phyloP scores from a whole-genome alignment of 1,139 yeast species.

The Hyphopichia wangnamkhiaoensis region DNA sequence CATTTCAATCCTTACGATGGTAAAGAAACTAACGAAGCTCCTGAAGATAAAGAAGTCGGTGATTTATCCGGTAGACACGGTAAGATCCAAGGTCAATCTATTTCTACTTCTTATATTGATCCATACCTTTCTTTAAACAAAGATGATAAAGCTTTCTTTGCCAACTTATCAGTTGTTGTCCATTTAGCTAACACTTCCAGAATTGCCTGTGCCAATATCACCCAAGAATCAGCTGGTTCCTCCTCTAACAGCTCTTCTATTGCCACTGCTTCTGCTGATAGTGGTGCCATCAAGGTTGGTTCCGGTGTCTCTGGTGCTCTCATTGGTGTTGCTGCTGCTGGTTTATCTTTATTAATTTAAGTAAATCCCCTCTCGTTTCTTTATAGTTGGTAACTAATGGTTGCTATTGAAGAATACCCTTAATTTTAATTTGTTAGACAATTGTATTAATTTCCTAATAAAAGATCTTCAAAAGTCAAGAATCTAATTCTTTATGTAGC shows the following conservation, averaged over 20 bases:
- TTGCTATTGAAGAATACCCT: background rate
- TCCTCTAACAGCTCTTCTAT: conserved; percentile 5
- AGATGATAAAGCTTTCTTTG: conserved; percentile 34
- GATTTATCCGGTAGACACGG: conserved; percentile 49
- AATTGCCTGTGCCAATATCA: conserved; percentile 44
- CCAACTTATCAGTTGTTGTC: conserved; percentile 39
- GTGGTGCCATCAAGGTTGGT: conserved; percentile 12
- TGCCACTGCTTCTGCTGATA: conserved; percentile 8
- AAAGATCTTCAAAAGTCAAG: too few species aligned
- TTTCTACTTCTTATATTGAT: conserved; percentile 30
- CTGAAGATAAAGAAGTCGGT: conserved; percentile 35
- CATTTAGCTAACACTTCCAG: conserved; percentile 35
- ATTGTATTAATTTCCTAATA: too few species aligned
- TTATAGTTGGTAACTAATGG: background rate
- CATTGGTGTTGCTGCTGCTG: conserved; percentile 15
- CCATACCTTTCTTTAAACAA: conserved; percentile 41
- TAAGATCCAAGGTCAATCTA: conserved; percentile 24
- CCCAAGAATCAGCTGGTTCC: conserved; percentile 14
- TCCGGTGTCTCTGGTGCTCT: conserved; percentile 16
- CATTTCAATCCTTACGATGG: conserved; percentile 47
- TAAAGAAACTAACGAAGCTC: conserved; percentile 22
- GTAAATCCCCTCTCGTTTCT: conserved; percentile 2
- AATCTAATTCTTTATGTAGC: too few species aligned
- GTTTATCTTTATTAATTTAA: conserved; percentile 8
- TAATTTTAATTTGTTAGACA: too few species aligned